Evolutionary conservation across 176 grass and related monocot genomes (phyloP), one percentile per base, ranked within the genome.

Genomic region (Musa itinerans): DNA sequence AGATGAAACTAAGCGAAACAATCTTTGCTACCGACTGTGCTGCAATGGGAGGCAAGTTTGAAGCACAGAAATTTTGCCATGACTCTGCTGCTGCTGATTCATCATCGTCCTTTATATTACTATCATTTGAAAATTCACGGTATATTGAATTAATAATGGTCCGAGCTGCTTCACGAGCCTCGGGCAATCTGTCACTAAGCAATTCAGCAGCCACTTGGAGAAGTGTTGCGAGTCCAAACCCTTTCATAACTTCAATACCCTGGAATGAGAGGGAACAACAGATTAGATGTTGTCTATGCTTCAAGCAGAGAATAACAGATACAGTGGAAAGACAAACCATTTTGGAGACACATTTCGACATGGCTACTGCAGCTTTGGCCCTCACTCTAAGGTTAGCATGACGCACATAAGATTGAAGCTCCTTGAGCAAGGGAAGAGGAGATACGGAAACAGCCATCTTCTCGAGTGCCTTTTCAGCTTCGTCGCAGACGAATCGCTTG

Each of bases 401-500:
- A 79, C 78, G 88, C 71, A 92, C 88, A 74, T 85, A 99, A 68
- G 86, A 57, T 54, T 81, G 82, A 26, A 99, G 78, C 83, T 99
- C 95, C 83, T 56, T 86, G 15, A 99, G 77, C 65, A 99, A 65
- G 0, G 91, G 88, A 0, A 89, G 81, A 11, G 96, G 91, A 3
- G 96, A 82, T 80, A 99, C 83, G 23, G 83, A 92, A 16, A 82
- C 64, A 1, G 90, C 90, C 96, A 99, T 92, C 55, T 87, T 80
- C 52, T 88, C 83, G n/a, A 92, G 84, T 71, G 90, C 81, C 79
- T 89, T 99, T 79, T 99, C 96, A 11, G 96, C 96, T 79, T 99
- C 96, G 78, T 99, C 96, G 66, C 78, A 84, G 53, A 99, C 86
- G 83, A 99, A 99, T 72, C 85, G 80, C 76, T 99, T 99, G 82